These are phyloP conservation scores for Hemerocallis citrina DNA, from an alignment of 106 monocot genomes.

Conservation along the genomic window DNA sequence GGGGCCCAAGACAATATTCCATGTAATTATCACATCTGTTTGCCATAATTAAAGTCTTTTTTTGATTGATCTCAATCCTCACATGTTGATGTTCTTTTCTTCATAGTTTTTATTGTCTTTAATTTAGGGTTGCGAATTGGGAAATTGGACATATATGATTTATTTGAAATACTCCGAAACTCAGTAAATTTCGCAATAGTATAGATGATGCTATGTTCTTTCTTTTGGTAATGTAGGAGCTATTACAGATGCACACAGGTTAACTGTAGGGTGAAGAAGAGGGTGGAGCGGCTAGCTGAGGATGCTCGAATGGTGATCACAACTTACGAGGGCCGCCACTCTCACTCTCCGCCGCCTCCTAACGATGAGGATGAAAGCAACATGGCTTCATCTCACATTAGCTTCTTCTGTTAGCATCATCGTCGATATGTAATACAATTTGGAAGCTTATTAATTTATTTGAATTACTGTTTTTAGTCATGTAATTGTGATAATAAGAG, in stretches of 20 bases:
- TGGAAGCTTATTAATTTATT: too few species aligned
- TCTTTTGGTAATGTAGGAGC: slow-evolving; percentile 6
- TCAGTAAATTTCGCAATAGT: too few species aligned
- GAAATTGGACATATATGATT: too few species aligned
- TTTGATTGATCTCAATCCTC: neutral
- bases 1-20: neutral
- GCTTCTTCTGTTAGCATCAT: slow-evolving; percentile 5
- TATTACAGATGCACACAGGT: slow-evolving; percentile 25
- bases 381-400: slow-evolving; percentile 6
- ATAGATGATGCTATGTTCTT: neutral
- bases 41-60: slow-evolving; percentile 4
- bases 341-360: slow-evolving; percentile 14
- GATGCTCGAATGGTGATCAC: slow-evolving; percentile 27
- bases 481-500: too few species aligned
- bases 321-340: slow-evolving; percentile 23
- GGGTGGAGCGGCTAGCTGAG: slow-evolving; percentile 24
- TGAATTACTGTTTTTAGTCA: too few species aligned
- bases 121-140: too few species aligned
- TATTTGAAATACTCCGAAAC: too few species aligned
- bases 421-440: too few species aligned
- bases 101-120: too few species aligned
- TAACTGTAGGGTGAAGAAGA: slow-evolving; percentile 18
- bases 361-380: slow-evolving; percentile 1
- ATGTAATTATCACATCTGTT: slow-evolving; percentile 1
- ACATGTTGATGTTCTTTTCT: too few species aligned